Conservation (phyloP, 2,329 filamentous ascomycete species). For the Sporothrix luriei region DNA sequence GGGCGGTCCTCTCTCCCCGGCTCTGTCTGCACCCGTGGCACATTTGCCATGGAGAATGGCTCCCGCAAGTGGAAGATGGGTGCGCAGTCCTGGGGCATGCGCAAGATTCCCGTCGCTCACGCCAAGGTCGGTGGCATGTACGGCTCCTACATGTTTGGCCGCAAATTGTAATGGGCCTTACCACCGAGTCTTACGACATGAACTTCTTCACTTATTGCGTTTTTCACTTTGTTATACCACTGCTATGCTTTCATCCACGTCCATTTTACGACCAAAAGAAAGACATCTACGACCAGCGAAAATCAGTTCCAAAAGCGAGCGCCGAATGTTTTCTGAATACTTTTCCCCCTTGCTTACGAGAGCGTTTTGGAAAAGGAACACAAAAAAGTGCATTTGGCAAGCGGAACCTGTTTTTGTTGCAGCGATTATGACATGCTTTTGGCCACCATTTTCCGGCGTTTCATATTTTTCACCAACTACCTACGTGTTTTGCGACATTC, state of each 20-base stretch:
- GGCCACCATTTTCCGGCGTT: conserved; percentile 9
- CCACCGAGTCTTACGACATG: conserved; percentile 28
- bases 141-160: conserved; percentile 69
- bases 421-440: conserved; percentile 19
- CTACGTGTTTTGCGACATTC: conserved; percentile 11
- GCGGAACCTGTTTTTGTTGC: conserved; percentile 21
- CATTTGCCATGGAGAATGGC: conserved; percentile 47
- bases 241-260: background rate
- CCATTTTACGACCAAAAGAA: conserved; percentile 27
- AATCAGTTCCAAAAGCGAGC: conserved; percentile 24
- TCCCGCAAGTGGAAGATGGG: conserved; percentile 78
- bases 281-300: conserved; percentile 19
- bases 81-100: conserved; percentile 80
- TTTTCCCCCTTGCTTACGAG: conserved; percentile 6
- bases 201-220: conserved; percentile 27
- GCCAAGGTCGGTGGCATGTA: conserved; percentile 95
- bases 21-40: conserved; percentile 15
- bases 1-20: conserved; percentile 47
- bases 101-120: conserved; percentile 86
- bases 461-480: background rate
- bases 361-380: conserved; percentile 26
- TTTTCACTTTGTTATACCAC: conserved; percentile 20
- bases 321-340: conserved; percentile 11
- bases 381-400: conserved; percentile 23
- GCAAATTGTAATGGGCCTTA: conserved; percentile 51